phyloP scores from a whole-genome alignment of 2,329 filamentous ascomycete genomes.

The Chlorencoelia australis region DNA sequence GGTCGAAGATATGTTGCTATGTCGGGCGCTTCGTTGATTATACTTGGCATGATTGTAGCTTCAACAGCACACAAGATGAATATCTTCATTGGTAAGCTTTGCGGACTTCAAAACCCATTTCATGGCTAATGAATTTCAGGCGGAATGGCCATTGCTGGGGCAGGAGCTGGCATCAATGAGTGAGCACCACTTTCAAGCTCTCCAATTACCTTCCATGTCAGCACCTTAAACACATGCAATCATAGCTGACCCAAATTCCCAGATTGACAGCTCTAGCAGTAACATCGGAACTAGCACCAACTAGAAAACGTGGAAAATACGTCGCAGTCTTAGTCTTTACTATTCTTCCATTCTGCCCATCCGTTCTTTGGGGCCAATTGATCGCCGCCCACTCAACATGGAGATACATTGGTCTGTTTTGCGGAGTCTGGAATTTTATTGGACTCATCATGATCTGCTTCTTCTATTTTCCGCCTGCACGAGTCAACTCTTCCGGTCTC shows the following conservation, averaged over 20 bases:
- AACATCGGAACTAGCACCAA: conserved; percentile 58
- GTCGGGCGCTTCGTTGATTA: conserved; percentile 41
- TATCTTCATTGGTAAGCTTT: conserved; percentile 43
- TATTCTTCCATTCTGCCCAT: conserved; percentile 51
- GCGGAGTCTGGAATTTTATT: conserved; percentile 40
- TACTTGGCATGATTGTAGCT: conserved; percentile 49
- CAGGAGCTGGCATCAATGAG: conserved; percentile 58
- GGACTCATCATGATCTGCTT: conserved; percentile 40
- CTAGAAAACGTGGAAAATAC: conserved; percentile 50
- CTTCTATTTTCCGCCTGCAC: conserved; percentile 44
- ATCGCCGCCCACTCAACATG: conserved; percentile 38
- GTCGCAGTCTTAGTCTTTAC: conserved; percentile 50
- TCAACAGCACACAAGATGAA: conserved; percentile 50
- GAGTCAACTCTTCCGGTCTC: conserved; percentile 32
- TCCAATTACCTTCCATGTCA: too few species aligned
- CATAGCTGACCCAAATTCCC: not conserved
- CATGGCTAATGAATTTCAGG: conserved; percentile 25
- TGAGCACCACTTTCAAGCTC: too few species aligned
- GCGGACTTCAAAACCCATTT: not conserved
- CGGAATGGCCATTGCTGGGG: conserved; percentile 44
- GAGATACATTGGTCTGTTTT: conserved; percentile 44
- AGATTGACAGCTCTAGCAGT: conserved; percentile 53
- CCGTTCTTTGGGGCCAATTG: conserved; percentile 49
- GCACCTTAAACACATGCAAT: too few species aligned
- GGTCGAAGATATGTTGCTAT: conserved; percentile 50